Conservation (phyloP, 2,329 filamentous ascomycete species). For the Trichoderma polysporum region DNA sequence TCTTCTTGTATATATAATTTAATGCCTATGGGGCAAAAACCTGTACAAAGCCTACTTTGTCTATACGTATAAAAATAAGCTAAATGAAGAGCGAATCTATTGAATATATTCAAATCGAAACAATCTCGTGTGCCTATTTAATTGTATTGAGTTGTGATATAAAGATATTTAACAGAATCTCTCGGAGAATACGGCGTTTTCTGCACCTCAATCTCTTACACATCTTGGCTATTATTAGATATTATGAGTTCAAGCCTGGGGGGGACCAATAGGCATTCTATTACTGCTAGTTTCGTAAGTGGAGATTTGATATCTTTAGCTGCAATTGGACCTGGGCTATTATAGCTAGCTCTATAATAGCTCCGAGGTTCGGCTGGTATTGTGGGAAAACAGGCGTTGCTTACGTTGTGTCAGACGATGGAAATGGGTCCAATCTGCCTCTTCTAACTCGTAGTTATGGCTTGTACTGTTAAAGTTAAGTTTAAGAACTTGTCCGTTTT, state of each 20-base stretch:
- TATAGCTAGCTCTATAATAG: too few species aligned
- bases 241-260: neutral
- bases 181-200: neutral
- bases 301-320: neutral
- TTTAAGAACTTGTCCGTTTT: neutral
- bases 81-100: conserved; percentile 4
- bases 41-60: neutral
- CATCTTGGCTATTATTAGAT: neutral
- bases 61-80: neutral
- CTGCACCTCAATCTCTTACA: neutral
- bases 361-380: too few species aligned
- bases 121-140: neutral
- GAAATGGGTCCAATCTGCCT: neutral
- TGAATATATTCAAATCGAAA: neutral
- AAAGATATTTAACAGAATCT: too few species aligned
- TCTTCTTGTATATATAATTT: conserved; percentile 15
- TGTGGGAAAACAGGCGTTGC: neutral
- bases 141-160: neutral
- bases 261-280: neutral
- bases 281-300: neutral
- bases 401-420: neutral
- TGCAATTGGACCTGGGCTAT: too few species aligned
- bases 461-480: neutral
- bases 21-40: neutral
- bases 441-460: neutral